Conservation (phyloP, 371 early-diverging fungal genomes). For the Saksenaea oblongispora region DNA sequence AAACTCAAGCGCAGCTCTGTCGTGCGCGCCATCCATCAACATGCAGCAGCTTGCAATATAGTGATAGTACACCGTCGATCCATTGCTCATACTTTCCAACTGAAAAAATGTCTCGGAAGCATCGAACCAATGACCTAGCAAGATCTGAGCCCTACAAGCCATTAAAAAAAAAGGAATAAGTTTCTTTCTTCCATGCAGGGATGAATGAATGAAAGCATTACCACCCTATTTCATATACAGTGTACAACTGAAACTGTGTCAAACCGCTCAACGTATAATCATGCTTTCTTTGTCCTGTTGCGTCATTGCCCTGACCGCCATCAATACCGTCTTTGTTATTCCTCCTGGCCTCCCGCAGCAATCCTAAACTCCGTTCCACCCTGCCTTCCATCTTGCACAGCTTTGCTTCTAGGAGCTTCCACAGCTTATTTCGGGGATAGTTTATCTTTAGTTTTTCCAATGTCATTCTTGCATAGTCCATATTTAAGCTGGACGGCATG, state of each 20-base stretch:
- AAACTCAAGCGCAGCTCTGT: slow-evolving; percentile 30
- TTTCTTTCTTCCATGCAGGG: neutral
- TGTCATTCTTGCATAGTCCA: slow-evolving; percentile 11
- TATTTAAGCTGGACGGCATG: slow-evolving; percentile 10
- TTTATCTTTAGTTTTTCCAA: slow-evolving; percentile 17
- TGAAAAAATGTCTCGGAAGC: slow-evolving; percentile 37
- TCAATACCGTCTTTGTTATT: neutral
- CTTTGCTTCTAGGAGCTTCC: slow-evolving; percentile 25
- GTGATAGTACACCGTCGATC: slow-evolving; percentile 37
- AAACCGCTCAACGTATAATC: slow-evolving; percentile 24
- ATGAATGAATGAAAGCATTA: slow-evolving; percentile 16
- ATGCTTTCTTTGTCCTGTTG: slow-evolving; percentile 3
- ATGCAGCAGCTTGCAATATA: slow-evolving; percentile 39
- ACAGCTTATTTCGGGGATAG: slow-evolving; percentile 20
- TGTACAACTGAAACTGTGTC: slow-evolving; percentile 41
- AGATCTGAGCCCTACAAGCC: slow-evolving; percentile 25
- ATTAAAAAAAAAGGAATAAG: neutral
- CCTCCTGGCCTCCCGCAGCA: slow-evolving; percentile 13
- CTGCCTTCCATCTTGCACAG: slow-evolving; percentile 18
- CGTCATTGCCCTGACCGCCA: slow-evolving; percentile 8
- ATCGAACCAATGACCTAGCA: slow-evolving; percentile 24
- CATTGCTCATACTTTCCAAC: slow-evolving; percentile 29
- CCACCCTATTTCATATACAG: slow-evolving; percentile 56
- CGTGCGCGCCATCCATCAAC: slow-evolving; percentile 24
- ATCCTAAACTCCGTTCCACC: slow-evolving; percentile 10